Percentiles rank a stretch among this genome's conserved stretches.
These are phyloP conservation scores for Kwoniella bestiolae DNA, from an alignment of 768 basidiomycete species.

Conservation along the genomic window DNA sequence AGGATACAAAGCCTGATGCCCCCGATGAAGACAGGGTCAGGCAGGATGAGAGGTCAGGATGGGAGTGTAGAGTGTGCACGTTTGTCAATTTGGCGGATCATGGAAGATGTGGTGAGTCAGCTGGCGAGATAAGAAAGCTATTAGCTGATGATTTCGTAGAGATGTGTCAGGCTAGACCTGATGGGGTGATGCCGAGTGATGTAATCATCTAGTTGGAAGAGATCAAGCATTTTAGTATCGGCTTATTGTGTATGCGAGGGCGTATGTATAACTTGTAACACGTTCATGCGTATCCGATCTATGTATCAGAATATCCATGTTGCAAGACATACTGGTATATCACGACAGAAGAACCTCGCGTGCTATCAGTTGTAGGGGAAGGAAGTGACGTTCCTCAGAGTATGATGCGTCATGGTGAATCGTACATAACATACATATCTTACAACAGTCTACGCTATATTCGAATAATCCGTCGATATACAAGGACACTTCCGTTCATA, in stretches of 20 bases:
- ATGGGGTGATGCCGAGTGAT: conserved; percentile 30
- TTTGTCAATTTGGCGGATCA: conserved; percentile 15
- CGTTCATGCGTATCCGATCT: no score
- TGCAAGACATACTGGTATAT: no score
- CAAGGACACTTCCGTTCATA: background rate
- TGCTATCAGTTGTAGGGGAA: no score
- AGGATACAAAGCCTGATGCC: background rate
- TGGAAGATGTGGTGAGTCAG: conserved; percentile 13
- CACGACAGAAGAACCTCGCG: no score
- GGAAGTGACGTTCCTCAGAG: no score
- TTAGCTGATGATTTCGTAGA: conserved; percentile 25
- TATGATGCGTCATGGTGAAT: no score
- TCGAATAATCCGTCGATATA: no score
- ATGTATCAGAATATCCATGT: no score
- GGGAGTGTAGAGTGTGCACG: conserved; percentile 47
- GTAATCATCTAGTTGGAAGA: background rate
- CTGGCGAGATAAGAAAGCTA: background rate
- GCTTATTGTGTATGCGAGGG: background rate
- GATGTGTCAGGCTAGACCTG: conserved; percentile 45
- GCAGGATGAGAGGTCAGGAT: conserved; percentile 18
- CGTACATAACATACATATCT: no score
- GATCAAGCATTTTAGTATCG: background rate
- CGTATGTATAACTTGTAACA: no score
- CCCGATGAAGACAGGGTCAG: background rate
- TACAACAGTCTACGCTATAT: no score